Evolutionary conservation across 2,329 filamentous ascomycete genomes (phyloP), one percentile per base, ranked within the genome.

Genomic region (Sarocladium strictum): DNA sequence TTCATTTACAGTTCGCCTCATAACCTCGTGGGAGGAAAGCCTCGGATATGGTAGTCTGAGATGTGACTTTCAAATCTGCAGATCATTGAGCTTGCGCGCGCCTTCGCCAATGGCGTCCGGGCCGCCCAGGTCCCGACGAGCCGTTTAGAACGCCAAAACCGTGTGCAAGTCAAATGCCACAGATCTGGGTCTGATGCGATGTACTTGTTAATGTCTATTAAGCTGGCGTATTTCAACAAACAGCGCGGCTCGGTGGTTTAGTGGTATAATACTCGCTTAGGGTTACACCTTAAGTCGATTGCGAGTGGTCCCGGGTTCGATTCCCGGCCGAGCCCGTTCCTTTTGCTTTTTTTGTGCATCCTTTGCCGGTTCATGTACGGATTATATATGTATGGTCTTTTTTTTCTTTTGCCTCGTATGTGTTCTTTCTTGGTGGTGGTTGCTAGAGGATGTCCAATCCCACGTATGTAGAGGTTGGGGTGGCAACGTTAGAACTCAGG

Each of bases 231-330:
- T 51, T 51, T 35, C 47, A 51, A 51, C 47, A 35, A 35, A 21
- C 26, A 51, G n/a, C 47, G 47, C 26, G 47, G 47, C 47, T 51
- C 17, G 47, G 47, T 51, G 47, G 47, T 51, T 51, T 51, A 51
- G 47, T 51, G 47, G 47, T 51, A 51, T 51, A 51, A 51, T 51
- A 51, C 47, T 51, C 47, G 47, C 47, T 51, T 51, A 51, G 47
- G 47, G 47, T 51, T 51, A 51, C 43, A 51, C 47, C 29, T 35
- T 51, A 51, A 51, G 47, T 51, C 29, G 47, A 33, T 35, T 51
- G 47, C 47, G 47, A 51, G 47, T 51, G 47, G 47, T 51, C 47
- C 47, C 47, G 47, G 47, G 47, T 51, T 51, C 47, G 47, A 51
- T 51, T 51, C 47, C 47, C 47, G 47, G 47, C 47, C 47, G 17